phyloP scores from a whole-genome alignment of 2,329 filamentous ascomycete genomes.

The Aspergillus sp. region DNA sequence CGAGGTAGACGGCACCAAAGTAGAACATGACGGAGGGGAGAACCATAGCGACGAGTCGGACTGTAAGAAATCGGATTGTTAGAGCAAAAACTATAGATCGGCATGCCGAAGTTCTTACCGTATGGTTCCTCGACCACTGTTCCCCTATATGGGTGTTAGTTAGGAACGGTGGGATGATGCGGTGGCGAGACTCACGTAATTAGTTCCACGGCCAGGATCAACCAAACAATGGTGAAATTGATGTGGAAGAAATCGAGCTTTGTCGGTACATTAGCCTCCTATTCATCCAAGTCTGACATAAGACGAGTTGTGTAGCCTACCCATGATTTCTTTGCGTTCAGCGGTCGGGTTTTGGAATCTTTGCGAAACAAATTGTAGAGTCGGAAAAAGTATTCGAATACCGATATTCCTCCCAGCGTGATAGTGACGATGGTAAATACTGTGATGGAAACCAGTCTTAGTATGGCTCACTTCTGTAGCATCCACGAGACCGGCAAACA shows the following conservation, averaged over 20 bases:
- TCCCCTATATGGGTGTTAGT: conserved; percentile 32
- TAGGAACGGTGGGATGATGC: background rate
- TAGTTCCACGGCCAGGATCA: conserved; percentile 43
- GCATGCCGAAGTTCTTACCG: conserved; percentile 28
- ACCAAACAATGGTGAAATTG: conserved; percentile 47
- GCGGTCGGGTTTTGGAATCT: conserved; percentile 36
- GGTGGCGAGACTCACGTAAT: conserved; percentile 37
- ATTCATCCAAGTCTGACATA: background rate
- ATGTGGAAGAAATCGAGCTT: conserved; percentile 49
- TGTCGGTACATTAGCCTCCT: conserved; percentile 4
- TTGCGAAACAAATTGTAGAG: conserved; percentile 41
- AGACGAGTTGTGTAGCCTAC: conserved; percentile 23
- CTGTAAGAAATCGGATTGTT: conserved; percentile 19
- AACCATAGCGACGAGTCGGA: conserved; percentile 46
- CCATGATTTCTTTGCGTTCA: conserved; percentile 46
- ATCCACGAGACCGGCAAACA: conserved; percentile 12
- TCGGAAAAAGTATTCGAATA: conserved; percentile 46
- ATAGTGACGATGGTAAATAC: conserved; percentile 46
- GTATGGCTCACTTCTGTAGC: background rate
- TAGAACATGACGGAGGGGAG: conserved; percentile 48
- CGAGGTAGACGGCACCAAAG: conserved; percentile 43
- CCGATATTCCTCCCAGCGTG: conserved; percentile 41
- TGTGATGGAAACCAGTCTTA: conserved; percentile 11
- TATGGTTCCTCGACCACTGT: conserved; percentile 41
- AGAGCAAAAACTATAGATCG: background rate